Evolutionary conservation across 495 filamentous ascomycete species (phyloP), one percentile per base, ranked within the genome.

Genomic region (Tricharina praecox): DNA sequence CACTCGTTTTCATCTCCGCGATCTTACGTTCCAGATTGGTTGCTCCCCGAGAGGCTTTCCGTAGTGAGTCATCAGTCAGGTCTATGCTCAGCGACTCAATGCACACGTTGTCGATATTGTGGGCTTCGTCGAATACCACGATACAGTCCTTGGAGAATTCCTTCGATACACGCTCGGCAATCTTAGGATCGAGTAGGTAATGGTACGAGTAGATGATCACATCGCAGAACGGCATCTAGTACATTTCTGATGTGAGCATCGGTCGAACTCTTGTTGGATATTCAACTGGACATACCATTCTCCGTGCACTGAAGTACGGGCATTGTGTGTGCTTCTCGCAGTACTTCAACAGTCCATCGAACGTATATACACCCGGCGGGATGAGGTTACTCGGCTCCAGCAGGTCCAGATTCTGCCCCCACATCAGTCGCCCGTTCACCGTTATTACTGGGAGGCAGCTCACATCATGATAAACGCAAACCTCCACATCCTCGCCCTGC

Each of bases 151-250:
- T 96, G 4, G 90, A 94, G 4, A 99, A 72, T 56, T 99, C 88
- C 62, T 82, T 85, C 1, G 92, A 96, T 2, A 99, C 90, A 42
- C 90, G 72, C 61, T 99, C 90, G 19, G 90, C 87, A 55, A 99
- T 99, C 66, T 99, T 96, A 7, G 90, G 90, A 59, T 99, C 90
- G 1, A 99, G 71, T 3, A 99, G 76, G 58, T 97, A 99, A 65
- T 99, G 90, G 59, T 96, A 99, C 7, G 90, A 96, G 63, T 96
- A 99, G 47, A 99, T 96, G 56, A 99, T 93, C 58, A 99, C 84
- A 65, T 99, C 94, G 70, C 88, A 96, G 61, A 81, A 94, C 43
- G 85, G 77, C 88, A 99, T 96, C 82, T 87, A 47, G 30, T 47
- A 26, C 7, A 32, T 7, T 7, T 13, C 28, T 13, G 28, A 7